These are phyloP conservation scores for Malus hybrid DNA, from an alignment of 331 rosid genomes.

Conservation along the genomic window DNA sequence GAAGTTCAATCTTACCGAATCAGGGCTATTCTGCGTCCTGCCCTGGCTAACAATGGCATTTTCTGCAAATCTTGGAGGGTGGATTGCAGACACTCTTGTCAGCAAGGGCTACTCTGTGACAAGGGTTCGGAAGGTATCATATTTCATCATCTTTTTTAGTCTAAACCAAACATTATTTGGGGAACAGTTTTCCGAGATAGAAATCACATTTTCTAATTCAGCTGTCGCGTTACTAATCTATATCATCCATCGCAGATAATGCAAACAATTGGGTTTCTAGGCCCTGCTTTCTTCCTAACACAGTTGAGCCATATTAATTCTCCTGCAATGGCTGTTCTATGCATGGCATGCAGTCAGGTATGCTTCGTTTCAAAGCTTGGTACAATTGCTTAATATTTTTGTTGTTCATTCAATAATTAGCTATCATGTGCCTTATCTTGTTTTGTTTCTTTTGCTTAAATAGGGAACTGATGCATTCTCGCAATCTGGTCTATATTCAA, in stretches of 20 bases:
- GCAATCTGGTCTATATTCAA: slow-evolving; percentile 91
- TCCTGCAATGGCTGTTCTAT: slow-evolving; percentile 92
- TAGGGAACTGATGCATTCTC: slow-evolving; percentile 99
- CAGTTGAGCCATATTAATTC: slow-evolving; percentile 87
- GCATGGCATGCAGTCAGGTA: slow-evolving; percentile 99
- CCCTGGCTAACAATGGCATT: slow-evolving; percentile 97
- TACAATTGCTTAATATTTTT: not conserved
- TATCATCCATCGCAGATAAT: slow-evolving; percentile 53
- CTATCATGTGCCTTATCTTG: not conserved
- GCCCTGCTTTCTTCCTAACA: slow-evolving; percentile 98
- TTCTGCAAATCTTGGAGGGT: slow-evolving; percentile 93
- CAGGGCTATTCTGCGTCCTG: slow-evolving; percentile 79
- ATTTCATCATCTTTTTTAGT: not conserved
- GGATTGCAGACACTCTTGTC: slow-evolving; percentile 98
- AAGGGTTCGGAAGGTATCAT: slow-evolving; percentile 79
- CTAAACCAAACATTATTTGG: not conserved
- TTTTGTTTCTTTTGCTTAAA: slow-evolving; percentile 2
- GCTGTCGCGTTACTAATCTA: not conserved
- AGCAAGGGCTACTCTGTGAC: slow-evolving; percentile 80
- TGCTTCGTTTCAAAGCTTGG: slow-evolving; percentile 3
- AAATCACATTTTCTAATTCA: not conserved
- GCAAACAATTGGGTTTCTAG: slow-evolving; percentile 97
- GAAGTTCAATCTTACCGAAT: slow-evolving; percentile 98
- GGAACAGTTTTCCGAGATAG: not conserved
- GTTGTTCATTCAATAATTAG: not conserved